These are phyloP conservation scores for Gynandropsis gynandra DNA, from an alignment of 345 rosid species.

Conservation along the genomic window DNA sequence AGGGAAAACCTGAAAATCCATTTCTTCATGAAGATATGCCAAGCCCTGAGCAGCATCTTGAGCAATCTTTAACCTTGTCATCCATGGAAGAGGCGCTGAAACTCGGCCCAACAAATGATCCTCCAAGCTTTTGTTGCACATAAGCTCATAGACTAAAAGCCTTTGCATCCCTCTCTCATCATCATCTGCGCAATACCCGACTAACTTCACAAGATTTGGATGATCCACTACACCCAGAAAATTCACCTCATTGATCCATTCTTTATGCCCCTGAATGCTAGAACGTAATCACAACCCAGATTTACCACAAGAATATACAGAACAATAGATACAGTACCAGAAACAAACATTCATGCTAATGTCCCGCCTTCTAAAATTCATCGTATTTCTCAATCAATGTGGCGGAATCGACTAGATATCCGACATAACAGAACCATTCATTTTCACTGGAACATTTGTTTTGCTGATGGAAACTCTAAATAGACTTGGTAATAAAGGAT, in stretches of 20 bases:
- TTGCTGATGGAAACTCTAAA: neutral
- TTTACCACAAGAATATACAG: conserved; percentile 22
- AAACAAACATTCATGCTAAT: neutral
- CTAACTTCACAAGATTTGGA: conserved; percentile 84
- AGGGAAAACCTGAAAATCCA: conserved; percentile 78
- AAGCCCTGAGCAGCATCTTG: conserved; percentile 92
- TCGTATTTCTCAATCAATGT: neutral
- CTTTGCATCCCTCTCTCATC: conserved; percentile 92
- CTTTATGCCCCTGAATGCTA: conserved; percentile 95
- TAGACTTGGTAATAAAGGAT: neutral
- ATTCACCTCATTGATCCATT: conserved; percentile 95
- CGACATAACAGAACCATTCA: neutral
- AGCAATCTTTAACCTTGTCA: conserved; percentile 63
- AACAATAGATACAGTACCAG: neutral
- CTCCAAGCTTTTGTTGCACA: conserved; percentile 85
- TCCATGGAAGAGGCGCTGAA: conserved; percentile 55
- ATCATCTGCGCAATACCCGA: conserved; percentile 91
- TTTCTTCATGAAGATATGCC: conserved; percentile 92
- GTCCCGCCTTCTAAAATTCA: neutral
- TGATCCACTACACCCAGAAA: conserved; percentile 87
- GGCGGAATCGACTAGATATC: neutral
- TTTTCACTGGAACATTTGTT: neutral
- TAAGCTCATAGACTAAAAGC: conserved; percentile 80
- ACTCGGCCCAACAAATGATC: conserved; percentile 62
- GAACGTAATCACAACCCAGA: conserved; percentile 35